Conservation (phyloP, 305 asterid genomes). For the Solanum aculeatissimum region DNA sequence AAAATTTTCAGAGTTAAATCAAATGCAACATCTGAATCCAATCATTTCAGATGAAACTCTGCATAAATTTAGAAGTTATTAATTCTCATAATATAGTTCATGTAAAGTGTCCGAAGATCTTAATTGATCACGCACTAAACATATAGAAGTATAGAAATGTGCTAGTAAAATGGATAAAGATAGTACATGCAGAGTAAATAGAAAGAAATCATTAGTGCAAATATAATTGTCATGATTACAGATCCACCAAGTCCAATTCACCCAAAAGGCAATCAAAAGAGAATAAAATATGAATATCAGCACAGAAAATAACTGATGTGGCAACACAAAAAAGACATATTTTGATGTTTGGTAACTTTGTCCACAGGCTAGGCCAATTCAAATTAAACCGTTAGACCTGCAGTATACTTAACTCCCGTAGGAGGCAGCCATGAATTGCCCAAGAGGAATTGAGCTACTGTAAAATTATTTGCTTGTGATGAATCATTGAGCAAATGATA, state of each 20-base stretch:
- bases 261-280: not conserved
- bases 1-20: not conserved
- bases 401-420: conserved; percentile 60
- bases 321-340: not conserved
- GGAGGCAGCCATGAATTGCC: conserved; percentile 82
- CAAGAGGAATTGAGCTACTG: conserved; percentile 57
- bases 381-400: conserved; percentile 36
- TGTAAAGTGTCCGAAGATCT: not conserved
- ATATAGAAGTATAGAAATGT: not conserved
- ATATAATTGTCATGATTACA: not conserved
- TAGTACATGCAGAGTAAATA: not conserved
- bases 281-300: not conserved
- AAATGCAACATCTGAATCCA: not conserved
- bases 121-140: not conserved
- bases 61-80: not conserved
- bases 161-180: not conserved
- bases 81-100: not conserved
- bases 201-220: not conserved
- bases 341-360: not conserved
- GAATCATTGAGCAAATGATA: conserved; percentile 37
- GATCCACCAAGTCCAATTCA: not conserved
- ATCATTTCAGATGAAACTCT: not conserved
- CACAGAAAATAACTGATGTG: not conserved
- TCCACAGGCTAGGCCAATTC: not conserved
- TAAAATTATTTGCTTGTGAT: conserved; percentile 35